Conservation (phyloP, 2,329 filamentous ascomycete species). For the Amauroascus verrucosus region DNA sequence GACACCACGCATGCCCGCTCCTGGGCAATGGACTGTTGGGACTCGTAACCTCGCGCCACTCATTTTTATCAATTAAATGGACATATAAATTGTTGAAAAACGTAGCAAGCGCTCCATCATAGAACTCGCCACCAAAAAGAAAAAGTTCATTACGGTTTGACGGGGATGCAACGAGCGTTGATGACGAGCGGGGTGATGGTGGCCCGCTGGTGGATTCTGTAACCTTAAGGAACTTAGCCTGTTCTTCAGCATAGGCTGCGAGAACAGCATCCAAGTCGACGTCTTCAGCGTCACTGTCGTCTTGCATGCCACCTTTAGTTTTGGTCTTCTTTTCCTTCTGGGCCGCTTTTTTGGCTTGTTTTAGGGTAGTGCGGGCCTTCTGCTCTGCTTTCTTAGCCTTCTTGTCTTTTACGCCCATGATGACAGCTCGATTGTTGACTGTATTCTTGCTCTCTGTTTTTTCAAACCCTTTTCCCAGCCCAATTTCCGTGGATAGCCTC, state of each 20-base stretch:
- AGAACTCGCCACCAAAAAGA: constrained; percentile 90
- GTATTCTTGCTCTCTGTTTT: background rate
- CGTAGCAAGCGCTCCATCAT: constrained; percentile 73
- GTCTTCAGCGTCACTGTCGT: constrained; percentile 83
- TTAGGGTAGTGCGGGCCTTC: constrained; percentile 51
- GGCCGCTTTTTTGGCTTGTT: constrained; percentile 73
- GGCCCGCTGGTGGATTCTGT: constrained; percentile 67
- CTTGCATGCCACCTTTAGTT: constrained; percentile 48
- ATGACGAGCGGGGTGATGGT: constrained; percentile 67
- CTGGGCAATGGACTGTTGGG: constrained; percentile 86
- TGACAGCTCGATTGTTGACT: constrained; percentile 1
- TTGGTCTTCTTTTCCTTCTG: constrained; percentile 72
- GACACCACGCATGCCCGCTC: constrained; percentile 89
- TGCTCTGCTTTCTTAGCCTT: constrained; percentile 48
- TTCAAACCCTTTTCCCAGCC: background rate
- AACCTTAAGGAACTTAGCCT: constrained; percentile 88
- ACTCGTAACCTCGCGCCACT: constrained; percentile 83
- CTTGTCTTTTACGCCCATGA: constrained; percentile 47
- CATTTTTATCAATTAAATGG: constrained; percentile 69
- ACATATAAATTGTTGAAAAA: constrained; percentile 60
- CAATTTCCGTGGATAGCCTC: no score
- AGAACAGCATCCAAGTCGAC: constrained; percentile 88
- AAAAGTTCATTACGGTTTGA: constrained; percentile 79
- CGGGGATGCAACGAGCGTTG: constrained; percentile 74
- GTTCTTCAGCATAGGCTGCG: constrained; percentile 82